Conservation (phyloP, 352 stramenopile species). For the Phytophthora boehmeriae region DNA sequence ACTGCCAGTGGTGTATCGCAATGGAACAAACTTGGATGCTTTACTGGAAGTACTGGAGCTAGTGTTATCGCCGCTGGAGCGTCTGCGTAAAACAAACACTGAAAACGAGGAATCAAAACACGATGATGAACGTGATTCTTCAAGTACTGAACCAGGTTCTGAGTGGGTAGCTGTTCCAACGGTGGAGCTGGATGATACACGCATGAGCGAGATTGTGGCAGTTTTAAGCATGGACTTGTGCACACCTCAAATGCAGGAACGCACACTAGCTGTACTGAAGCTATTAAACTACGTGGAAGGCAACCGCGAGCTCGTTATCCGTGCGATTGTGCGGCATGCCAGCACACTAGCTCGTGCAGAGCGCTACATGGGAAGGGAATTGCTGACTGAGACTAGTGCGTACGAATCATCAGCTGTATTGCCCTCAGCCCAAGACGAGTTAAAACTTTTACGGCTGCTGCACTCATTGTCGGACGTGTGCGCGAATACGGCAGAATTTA, state of each 20-base stretch:
- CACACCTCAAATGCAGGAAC: constrained; percentile 82
- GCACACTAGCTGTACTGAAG: constrained; percentile 81
- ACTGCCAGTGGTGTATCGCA: constrained; percentile 84
- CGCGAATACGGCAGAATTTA: constrained; percentile 70
- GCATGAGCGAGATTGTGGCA: constrained; percentile 66
- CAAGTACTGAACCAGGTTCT: constrained; percentile 21
- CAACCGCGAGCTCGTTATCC: constrained; percentile 68
- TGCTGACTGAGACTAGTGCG: constrained; percentile 19
- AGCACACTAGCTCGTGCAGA: constrained; percentile 49
- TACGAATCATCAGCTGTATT: constrained; percentile 85
- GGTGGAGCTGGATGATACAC: constrained; percentile 54
- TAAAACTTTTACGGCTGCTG: constrained; percentile 96
- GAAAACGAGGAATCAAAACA: constrained; percentile 59
- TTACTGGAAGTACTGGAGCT: constrained; percentile 92
- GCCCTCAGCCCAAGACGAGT: constrained; percentile 84
- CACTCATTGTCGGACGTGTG: constrained; percentile 94
- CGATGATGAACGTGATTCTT: constrained; percentile 25
- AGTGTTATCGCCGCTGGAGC: constrained; percentile 86
- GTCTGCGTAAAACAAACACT: constrained; percentile 59
- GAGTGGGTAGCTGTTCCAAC: constrained; percentile 79
- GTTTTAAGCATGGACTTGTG: constrained; percentile 85
- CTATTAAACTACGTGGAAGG: constrained; percentile 66
- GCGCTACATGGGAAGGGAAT: constrained; percentile 25
- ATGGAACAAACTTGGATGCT: constrained; percentile 92
- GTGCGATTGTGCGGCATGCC: constrained; percentile 70